Evolutionary conservation across 306 rosid species (phyloP), one percentile per base, ranked within the genome.

Genomic region (Pueraria montana): DNA sequence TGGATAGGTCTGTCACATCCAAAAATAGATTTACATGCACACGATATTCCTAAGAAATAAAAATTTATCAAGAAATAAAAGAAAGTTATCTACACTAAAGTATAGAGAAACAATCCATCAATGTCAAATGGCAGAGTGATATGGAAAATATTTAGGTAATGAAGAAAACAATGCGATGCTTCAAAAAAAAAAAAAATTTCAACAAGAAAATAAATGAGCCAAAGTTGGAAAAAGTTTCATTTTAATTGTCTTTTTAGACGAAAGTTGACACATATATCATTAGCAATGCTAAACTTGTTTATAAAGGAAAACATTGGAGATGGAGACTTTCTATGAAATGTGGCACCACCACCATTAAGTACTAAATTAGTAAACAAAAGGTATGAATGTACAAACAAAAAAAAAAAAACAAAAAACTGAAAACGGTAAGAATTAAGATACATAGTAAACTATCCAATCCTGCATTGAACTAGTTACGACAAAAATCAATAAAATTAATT

Each of bases 221-320:
- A 48, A 68, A 21, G 26, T 46, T 27, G 12, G 24, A 23, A 46
- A 69, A 50, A 17, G 10, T 49, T 49, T 72, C 42, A 43, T 42
- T 23, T 69, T 11, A 49, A 17, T 43, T 69, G 18, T 12, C 20
- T 43, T 43, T 69, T 69, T 43, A 40, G 3, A 45, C 4, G 8
- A 69, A 69, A 45, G 20, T 3, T 48, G n/a, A 13, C 17, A 48
- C n/a, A 43, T 30, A 30, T 30, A 30, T 50, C 62, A 50, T 27
- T 50, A 72, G 43, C 58, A 48, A 48, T 3, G 77, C 77, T 72
- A 26, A 14, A 24, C 77, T 27, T 48, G 16, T 26, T 73, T 50
- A 36, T 36, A 36, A 36, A 36, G 40, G 40, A 32, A 17, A 50
- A 27, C 2, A 17, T 30, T 4, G 48, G 30, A 10, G 48, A 73